Base-by-base conservation (phyloP, 2,329 filamentous ascomycete species). In the Pseudopyrenochaeta lycopersici region DNA sequence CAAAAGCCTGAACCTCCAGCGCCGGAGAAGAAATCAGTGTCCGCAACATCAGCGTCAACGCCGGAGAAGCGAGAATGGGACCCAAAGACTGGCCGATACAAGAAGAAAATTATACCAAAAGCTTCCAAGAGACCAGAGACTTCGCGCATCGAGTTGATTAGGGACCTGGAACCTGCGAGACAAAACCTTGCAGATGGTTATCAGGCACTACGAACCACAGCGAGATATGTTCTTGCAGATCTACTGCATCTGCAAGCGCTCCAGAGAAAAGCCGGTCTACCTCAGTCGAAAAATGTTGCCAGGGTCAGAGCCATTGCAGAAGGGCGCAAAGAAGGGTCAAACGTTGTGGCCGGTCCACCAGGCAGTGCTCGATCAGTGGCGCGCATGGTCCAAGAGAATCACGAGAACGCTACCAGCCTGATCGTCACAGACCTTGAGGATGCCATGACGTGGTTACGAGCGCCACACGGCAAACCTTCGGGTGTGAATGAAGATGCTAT, bases 171-270 rank as follows among this genome's bases (percentile, higher is more conserved):
- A 11, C 32, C 53, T 20, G 54, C 65, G 10, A 58, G 56, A 23
- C 55, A 67, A 31, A 66, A 73, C 4, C 47, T 75, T 12, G 46
- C 60, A 2, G 46, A 61, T 36, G 66, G 68, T 7, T 72, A 72
- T 32, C 54, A 53, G 23, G 39, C 56, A n/a, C 49, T 75, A 4
- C 67, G 64, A 30, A 36, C 53, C 12, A 67, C 60, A 42, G 68
- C 69, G 7, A 62, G 55, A 27, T 55, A 39, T 14, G 39, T 72
- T 2, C 36, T 75, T 2, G 33, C 45, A 1, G 63, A 71, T 52
- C 33, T 75, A 4, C 40, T 70, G n/a, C 64, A 67, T 47, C 38
- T 71, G 7, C 64, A 70, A 31, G 44, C 52, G 7, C 53, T 73
- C 5, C 68, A 68, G 47, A 66, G 64, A 38, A 68, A 68, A n/a